phyloP scores from a whole-genome alignment of 2,329 filamentous ascomycete species.

The Tolypocladium album region DNA sequence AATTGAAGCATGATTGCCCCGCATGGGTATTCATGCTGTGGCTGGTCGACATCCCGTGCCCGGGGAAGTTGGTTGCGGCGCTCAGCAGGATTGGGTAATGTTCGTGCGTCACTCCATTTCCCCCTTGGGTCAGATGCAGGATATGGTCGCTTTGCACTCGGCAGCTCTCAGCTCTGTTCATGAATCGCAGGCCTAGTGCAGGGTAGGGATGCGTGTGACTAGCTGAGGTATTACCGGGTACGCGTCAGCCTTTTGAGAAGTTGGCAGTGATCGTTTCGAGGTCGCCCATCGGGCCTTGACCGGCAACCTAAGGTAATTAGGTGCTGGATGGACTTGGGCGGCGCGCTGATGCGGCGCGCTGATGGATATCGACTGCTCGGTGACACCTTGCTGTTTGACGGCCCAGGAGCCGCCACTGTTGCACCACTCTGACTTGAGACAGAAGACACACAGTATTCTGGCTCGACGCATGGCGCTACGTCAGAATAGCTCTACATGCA shows the following conservation, averaged over 20 bases:
- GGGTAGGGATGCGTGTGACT: neutral
- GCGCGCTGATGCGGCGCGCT: neutral
- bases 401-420: neutral
- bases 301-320: neutral
- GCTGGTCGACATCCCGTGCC: no score
- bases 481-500: neutral
- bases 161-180: neutral
- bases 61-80: no score
- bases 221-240: neutral
- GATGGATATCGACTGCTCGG: neutral
- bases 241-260: neutral
- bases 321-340: neutral
- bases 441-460: neutral
- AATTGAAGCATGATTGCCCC: no score
- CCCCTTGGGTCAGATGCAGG: neutral
- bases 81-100: neutral
- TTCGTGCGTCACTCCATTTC: neutral
- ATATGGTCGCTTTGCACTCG: neutral
- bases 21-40: no score
- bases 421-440: neutral
- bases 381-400: neutral
- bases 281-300: neutral
- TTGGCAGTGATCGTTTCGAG: neutral
- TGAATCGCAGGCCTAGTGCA: neutral
- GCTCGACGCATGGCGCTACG: neutral